These are phyloP conservation scores for Gymnopilus dilepis DNA, from an alignment of 768 basidiomycete genomes.

Conservation along the genomic window DNA sequence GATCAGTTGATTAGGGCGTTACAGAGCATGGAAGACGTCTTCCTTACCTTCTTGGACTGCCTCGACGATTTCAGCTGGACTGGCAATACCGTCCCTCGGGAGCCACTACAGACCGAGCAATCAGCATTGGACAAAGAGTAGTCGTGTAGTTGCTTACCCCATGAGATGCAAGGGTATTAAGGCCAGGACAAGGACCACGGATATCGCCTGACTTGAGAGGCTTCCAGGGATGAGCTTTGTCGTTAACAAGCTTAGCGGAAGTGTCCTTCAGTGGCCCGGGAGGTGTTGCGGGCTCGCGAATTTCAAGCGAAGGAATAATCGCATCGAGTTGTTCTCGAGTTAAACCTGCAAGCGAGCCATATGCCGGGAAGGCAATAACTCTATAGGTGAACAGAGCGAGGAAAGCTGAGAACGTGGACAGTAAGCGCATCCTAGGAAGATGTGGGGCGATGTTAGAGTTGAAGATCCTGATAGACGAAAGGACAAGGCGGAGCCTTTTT, in stretches of 20 bases:
- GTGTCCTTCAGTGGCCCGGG: slow-evolving; percentile 28
- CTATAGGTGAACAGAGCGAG: slow-evolving; percentile 6
- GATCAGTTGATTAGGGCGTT: neutral
- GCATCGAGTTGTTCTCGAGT: slow-evolving; percentile 18
- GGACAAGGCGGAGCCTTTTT: neutral
- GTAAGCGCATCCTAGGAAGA: slow-evolving; percentile 4
- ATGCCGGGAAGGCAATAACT: slow-evolving; percentile 15
- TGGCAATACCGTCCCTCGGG: slow-evolving; percentile 21
- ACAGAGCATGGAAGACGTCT: neutral
- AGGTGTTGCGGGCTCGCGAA: slow-evolving; percentile 13
- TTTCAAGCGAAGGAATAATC: slow-evolving; percentile 18
- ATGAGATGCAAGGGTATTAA: slow-evolving; percentile 31
- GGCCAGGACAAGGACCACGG: slow-evolving; percentile 31
- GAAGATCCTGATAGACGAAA: neutral
- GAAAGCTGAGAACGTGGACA: slow-evolving; percentile 7
- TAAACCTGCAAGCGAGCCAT: slow-evolving; percentile 19
- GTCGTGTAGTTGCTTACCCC: slow-evolving; percentile 16
- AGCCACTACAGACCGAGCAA: slow-evolving; percentile 13
- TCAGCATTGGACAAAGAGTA: neutral
- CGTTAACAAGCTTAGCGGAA: slow-evolving; percentile 30
- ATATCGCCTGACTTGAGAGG: slow-evolving; percentile 23
- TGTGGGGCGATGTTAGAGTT: neutral
- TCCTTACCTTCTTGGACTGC: slow-evolving; percentile 24
- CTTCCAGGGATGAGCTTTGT: slow-evolving; percentile 29
- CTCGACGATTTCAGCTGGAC: slow-evolving; percentile 20